A percentile compares a stretch with the other conserved stretches of the same genome.
These are phyloP conservation scores for Lupinus albus DNA, from an alignment of 306 rosid species.

Conservation along the genomic window DNA sequence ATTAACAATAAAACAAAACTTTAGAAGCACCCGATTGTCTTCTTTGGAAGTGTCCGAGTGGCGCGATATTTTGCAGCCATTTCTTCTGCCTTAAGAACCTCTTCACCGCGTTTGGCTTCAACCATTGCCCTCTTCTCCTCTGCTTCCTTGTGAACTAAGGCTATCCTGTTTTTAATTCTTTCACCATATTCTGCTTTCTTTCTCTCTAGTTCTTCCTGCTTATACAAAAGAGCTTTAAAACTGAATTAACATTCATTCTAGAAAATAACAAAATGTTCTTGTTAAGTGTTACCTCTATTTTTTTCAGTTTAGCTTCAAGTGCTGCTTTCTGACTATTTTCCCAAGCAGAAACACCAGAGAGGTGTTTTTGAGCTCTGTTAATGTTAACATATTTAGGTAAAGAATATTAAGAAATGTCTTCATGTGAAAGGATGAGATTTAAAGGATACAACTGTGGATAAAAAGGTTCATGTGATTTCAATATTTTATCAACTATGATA, in stretches of 20 bases:
- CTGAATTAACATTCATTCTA: neutral
- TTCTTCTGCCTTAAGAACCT: slow-evolving; percentile 79
- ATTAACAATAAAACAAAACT: too few species aligned
- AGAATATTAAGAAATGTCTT: too few species aligned
- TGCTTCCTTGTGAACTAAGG: slow-evolving; percentile 74
- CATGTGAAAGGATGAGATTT: too few species aligned
- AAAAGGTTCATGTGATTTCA: too few species aligned
- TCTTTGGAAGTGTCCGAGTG: slow-evolving; percentile 77
- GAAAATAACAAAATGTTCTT: slow-evolving; percentile 11
- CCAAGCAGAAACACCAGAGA: slow-evolving; percentile 77
- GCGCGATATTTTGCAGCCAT: slow-evolving; percentile 79
- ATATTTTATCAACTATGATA: too few species aligned
- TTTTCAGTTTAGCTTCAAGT: slow-evolving; percentile 75
- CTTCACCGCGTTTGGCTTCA: slow-evolving; percentile 70
- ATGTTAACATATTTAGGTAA: slow-evolving; percentile 13
- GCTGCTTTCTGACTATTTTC: slow-evolving; percentile 89
- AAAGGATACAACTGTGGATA: too few species aligned
- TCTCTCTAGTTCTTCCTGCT: slow-evolving; percentile 87
- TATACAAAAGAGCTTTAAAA: neutral
- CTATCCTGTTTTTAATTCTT: slow-evolving; percentile 71
- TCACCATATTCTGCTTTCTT: slow-evolving; percentile 84
- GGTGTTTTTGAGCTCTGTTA: slow-evolving; percentile 76
- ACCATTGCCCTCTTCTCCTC: slow-evolving; percentile 82
- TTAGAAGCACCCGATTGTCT: slow-evolving; percentile 75
- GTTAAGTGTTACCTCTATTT: slow-evolving; percentile 65